Evolutionary conservation across 129 eudicot species (phyloP).

Genomic region (Smallanthus sonchifolius): DNA sequence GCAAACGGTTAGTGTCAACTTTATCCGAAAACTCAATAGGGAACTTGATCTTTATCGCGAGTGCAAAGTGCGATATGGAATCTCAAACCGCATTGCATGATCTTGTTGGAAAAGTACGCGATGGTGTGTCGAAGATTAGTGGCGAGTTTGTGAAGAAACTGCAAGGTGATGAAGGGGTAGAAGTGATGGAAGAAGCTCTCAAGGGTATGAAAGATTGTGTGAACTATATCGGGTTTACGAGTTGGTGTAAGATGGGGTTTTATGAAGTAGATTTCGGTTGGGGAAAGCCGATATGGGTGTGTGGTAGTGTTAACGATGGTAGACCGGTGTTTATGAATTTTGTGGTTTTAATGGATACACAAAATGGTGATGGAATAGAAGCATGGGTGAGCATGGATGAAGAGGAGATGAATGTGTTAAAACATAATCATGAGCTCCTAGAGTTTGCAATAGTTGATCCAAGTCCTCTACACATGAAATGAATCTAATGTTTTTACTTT

Average conservation of each 20-base stretch:
- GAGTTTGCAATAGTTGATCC: slow-evolving; percentile 47
- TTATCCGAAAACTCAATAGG: slow-evolving; percentile 47
- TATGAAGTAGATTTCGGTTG: slow-evolving; percentile 72
- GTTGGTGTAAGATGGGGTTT: slow-evolving; percentile 67
- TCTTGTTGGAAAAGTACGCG: slow-evolving; percentile 34
- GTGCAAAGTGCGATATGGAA: slow-evolving; percentile 23
- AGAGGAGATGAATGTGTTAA: slow-evolving; percentile 40
- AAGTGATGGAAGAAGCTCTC: slow-evolving; percentile 37
- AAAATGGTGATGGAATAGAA: slow-evolving; percentile 60
- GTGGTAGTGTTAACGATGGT: slow-evolving; percentile 38
- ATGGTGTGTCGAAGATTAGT: slow-evolving; percentile 40
- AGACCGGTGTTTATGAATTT: slow-evolving; percentile 50
- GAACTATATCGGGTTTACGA: slow-evolving; percentile 44
- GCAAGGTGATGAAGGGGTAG: slow-evolving; percentile 33
- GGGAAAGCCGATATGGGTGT: slow-evolving; percentile 77
- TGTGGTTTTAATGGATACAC: slow-evolving; percentile 47
- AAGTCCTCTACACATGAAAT: slow-evolving; percentile 38
- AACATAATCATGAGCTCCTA: slow-evolving; percentile 32
- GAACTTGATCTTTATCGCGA: slow-evolving; percentile 59
- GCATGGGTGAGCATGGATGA: slow-evolving; percentile 88
- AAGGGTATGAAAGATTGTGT: slow-evolving; percentile 33
- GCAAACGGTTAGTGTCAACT: slow-evolving; percentile 35
- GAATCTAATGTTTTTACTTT: background rate
- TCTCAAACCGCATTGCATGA: slow-evolving; percentile 4
- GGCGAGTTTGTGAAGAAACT: slow-evolving; percentile 49